Evolutionary conservation across 208 protist species (phyloP), one percentile per base, ranked within the genome.

Genomic region (Leishmania guyanensis): DNA sequence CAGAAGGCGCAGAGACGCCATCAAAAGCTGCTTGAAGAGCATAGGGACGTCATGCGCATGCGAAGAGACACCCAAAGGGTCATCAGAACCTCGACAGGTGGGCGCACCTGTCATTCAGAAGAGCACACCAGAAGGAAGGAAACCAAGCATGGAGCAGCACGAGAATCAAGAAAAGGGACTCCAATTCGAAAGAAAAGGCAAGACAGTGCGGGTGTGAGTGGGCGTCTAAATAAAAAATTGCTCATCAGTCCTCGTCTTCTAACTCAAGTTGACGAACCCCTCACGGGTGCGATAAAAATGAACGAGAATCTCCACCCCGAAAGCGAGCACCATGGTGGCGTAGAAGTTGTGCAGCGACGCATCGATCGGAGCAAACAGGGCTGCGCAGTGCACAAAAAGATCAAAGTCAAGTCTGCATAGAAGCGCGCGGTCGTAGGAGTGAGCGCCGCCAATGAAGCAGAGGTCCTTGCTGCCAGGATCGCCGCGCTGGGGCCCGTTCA

Each of bases 221-320:
- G 3, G 26, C 62, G 14, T 20, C 58, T 78, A 97, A 56, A 96
- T 54, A 68, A 97, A 96, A 76, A 97, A 96, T 33, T 90, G 74
- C 72, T 89, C 87, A 75, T 97, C 93, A 60, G 96, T 93, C 70
- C 96, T 87, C 2, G 93, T 95, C 62, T 97, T 97, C 22, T 78
- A 77, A 69, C 93, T 91, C 17, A 97, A 70, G 70, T 97, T 97
- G 14, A 82, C 83, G 10, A 92, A 48, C 8, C 94, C 93, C 53
- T 96, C 89, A 66, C 68, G 39, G 16, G 77, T 84, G 33, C 93
- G 85, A 74, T 95, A 96, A 48, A 87, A 91, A 5, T 62, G 69
- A 12, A 95, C 46, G 2, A 93, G 65, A 50, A 96, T 51, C 71
- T 96, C 93, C 26, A 96, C 77, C 3, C 79, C 77, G 75, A 90